These are phyloP conservation scores for Aethionema arabicum DNA, from an alignment of 345 rosid genomes.

Conservation along the genomic window DNA sequence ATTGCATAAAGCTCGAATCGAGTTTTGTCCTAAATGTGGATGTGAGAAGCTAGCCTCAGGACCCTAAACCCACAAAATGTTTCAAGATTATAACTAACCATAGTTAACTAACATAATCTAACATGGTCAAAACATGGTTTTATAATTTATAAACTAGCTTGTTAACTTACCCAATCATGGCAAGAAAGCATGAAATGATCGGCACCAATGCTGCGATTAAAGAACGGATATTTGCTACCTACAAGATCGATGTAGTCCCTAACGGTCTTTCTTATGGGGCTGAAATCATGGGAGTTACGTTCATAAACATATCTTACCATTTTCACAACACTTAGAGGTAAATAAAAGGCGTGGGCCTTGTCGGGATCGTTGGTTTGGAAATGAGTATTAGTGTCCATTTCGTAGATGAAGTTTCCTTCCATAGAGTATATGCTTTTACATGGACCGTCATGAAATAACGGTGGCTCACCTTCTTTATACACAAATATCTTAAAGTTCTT, in stretches of 20 bases:
- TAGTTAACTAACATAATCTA: background rate
- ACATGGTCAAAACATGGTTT: no score
- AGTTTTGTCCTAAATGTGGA: slow-evolving; percentile 46
- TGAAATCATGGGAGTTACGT: slow-evolving; percentile 58
- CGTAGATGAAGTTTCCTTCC: slow-evolving; percentile 77
- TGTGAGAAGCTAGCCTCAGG: slow-evolving; percentile 58
- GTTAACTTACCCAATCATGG: slow-evolving; percentile 76
- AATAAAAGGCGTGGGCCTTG: slow-evolving; percentile 67
- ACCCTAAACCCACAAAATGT: slow-evolving; percentile 22
- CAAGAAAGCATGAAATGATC: slow-evolving; percentile 92
- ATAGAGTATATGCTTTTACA: slow-evolving; percentile 89
- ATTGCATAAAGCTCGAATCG: slow-evolving; percentile 81
- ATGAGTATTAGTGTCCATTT: slow-evolving; percentile 43
- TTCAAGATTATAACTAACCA: background rate
- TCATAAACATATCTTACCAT: slow-evolving; percentile 73
- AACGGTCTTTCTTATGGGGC: slow-evolving; percentile 65
- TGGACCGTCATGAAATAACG: slow-evolving; percentile 86
- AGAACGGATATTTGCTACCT: slow-evolving; percentile 54
- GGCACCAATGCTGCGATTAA: slow-evolving; percentile 83
- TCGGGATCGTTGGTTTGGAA: slow-evolving; percentile 65
- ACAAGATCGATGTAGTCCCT: slow-evolving; percentile 61
- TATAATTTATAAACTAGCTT: background rate
- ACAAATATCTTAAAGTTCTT: slow-evolving; percentile 67
- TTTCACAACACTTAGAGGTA: slow-evolving; percentile 79
- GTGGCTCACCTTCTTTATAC: slow-evolving; percentile 86